A percentile compares a stretch with the other conserved stretches of the same genome.
Conservation (phyloP, 495 filamentous ascomycete species). For the Venustampulla echinocandica region DNA sequence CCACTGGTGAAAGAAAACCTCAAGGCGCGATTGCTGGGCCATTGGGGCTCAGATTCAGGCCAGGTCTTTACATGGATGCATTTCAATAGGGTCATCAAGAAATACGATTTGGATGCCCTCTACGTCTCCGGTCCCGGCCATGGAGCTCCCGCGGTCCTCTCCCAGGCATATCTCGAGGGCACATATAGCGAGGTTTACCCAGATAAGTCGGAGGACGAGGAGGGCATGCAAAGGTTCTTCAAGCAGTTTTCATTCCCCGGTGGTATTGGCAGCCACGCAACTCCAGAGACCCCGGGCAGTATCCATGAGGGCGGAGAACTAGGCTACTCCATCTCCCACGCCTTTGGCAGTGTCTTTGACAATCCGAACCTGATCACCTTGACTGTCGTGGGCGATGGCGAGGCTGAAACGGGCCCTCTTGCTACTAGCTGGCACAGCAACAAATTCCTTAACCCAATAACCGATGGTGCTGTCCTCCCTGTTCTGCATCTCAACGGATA, state of each 20-base stretch:
- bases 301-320: slow-evolving; percentile 69
- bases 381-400: slow-evolving; percentile 68
- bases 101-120: slow-evolving; percentile 60
- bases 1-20: slow-evolving; percentile 54
- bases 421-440: slow-evolving; percentile 69
- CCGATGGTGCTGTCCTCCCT: slow-evolving; percentile 63
- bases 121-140: slow-evolving; percentile 67
- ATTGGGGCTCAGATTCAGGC: slow-evolving; percentile 66
- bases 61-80: slow-evolving; percentile 71
- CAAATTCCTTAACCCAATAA: slow-evolving; percentile 66
- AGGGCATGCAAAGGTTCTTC: slow-evolving; percentile 62
- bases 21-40: slow-evolving; percentile 60
- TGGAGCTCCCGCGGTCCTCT: slow-evolving; percentile 60
- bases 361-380: slow-evolving; percentile 58
- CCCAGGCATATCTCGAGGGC: slow-evolving; percentile 65
- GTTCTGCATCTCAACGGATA: slow-evolving; percentile 72
- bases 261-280: slow-evolving; percentile 63
- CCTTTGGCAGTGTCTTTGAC: slow-evolving; percentile 65
- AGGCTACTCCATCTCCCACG: slow-evolving; percentile 67
- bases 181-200: slow-evolving; percentile 67
- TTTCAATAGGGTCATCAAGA: slow-evolving; percentile 69
- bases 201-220: slow-evolving; percentile 52
- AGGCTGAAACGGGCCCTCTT: slow-evolving; percentile 63
- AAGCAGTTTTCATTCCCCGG: slow-evolving; percentile 73
- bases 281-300: slow-evolving; percentile 64